Evolutionary conservation across 2,329 filamentous ascomycete genomes (phyloP).

Genomic region (Fusarium nematophilum): DNA sequence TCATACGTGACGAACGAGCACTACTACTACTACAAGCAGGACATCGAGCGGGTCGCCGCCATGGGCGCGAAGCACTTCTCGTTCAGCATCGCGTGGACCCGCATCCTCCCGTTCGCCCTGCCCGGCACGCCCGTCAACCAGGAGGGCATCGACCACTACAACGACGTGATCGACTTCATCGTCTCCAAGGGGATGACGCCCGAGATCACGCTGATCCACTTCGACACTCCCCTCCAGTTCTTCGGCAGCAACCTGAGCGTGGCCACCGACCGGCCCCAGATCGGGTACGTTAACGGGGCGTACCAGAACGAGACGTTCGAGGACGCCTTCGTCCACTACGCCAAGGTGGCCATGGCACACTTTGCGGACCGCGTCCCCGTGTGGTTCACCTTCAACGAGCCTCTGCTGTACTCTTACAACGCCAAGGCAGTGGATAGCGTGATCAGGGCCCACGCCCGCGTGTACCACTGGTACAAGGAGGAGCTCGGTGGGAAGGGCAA

Average conservation of each 20-base stretch:
- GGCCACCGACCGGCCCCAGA: constrained; percentile 35
- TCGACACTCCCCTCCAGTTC: constrained; percentile 60
- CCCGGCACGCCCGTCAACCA: constrained; percentile 63
- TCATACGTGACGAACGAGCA: constrained; percentile 59
- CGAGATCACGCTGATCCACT: constrained; percentile 60
- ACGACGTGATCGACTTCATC: constrained; percentile 63
- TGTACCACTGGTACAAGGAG: constrained; percentile 66
- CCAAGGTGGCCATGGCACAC: constrained; percentile 62
- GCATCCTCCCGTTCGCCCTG: constrained; percentile 63
- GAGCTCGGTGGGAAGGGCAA: constrained; percentile 62
- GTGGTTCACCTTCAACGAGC: constrained; percentile 67
- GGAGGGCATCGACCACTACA: constrained; percentile 63
- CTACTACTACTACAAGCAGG: constrained; percentile 67
- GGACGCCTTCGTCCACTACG: constrained; percentile 65
- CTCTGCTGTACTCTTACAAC: constrained; percentile 55
- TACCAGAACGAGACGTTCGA: constrained; percentile 60
- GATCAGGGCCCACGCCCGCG: constrained; percentile 60
- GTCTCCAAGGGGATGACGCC: constrained; percentile 62
- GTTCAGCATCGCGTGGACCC: constrained; percentile 64
- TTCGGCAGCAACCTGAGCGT: constrained; percentile 48
- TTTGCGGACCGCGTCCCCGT: constrained; percentile 63
- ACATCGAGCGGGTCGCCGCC: constrained; percentile 63
- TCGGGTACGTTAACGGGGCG: constrained; percentile 56
- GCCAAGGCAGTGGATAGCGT: constrained; percentile 54
- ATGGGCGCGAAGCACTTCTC: constrained; percentile 64